phyloP scores from a whole-genome alignment of 495 filamentous ascomycete genomes.

The Cryomyces antarcticus region DNA sequence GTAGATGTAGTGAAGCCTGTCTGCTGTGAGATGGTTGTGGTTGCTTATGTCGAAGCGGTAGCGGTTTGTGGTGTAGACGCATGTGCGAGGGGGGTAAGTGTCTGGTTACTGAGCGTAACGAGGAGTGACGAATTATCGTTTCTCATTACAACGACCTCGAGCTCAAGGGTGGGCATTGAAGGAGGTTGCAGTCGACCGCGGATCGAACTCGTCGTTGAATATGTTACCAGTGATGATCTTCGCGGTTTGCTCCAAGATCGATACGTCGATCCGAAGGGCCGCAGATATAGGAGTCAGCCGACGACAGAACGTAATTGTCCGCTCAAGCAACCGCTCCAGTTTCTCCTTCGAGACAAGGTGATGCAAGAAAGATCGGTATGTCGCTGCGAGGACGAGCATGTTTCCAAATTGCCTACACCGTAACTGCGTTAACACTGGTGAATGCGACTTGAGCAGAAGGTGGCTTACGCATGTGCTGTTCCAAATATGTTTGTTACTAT shows the following conservation, averaged over 20 bases:
- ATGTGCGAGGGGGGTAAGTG: too few relatives aligned
- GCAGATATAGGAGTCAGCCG: constrained; percentile 41
- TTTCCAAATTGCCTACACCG: constrained; percentile 84
- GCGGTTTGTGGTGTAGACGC: too few relatives aligned
- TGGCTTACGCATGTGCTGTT: constrained; percentile 85
- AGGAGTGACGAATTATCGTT: too few relatives aligned
- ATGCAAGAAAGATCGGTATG: constrained; percentile 38
- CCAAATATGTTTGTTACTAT: constrained; percentile 90
- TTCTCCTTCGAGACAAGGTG: constrained; percentile 27
- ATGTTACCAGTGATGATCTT: not conserved
- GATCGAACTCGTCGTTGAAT: too few relatives aligned
- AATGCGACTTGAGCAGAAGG: not conserved
- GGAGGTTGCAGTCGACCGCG: too few relatives aligned
- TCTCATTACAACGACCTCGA: too few relatives aligned
- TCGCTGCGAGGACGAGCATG: constrained; percentile 68
- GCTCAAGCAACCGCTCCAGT: constrained; percentile 31
- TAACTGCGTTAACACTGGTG: not conserved
- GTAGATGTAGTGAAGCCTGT: too few relatives aligned
- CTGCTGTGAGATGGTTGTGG: too few relatives aligned
- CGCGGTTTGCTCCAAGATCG: constrained; percentile 28
- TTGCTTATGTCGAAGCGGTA: too few relatives aligned
- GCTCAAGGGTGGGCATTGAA: too few relatives aligned
- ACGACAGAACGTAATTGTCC: constrained; percentile 52
- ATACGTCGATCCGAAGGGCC: constrained; percentile 42
- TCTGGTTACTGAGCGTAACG: too few relatives aligned